phyloP scores from a whole-genome alignment of 148 eudicot genomes.

The Rhododendron ovatum region DNA sequence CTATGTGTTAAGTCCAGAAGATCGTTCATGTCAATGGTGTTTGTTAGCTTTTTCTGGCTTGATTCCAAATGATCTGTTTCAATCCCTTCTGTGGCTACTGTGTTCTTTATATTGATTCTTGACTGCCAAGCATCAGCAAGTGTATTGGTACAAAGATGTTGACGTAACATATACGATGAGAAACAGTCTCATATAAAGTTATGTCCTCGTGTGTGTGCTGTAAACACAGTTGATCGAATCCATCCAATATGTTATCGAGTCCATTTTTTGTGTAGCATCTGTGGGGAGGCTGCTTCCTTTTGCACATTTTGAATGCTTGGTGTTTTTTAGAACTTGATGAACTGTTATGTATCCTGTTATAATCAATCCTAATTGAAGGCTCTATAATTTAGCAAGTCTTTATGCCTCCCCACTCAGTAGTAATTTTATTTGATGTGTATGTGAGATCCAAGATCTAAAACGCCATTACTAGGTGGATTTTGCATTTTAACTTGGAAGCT shows the following conservation, averaged over 20 bases:
- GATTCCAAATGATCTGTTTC: background rate
- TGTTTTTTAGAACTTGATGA: background rate
- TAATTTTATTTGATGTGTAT: background rate
- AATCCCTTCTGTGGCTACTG: background rate
- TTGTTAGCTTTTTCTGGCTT: background rate
- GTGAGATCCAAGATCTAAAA: background rate
- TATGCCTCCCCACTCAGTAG: background rate
- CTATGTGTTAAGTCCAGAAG: background rate
- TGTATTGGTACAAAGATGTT: background rate
- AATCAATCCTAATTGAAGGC: background rate
- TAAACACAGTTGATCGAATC: background rate
- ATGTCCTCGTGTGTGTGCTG: background rate
- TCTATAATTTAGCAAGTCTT: background rate
- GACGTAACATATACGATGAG: background rate
- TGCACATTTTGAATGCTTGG: background rate
- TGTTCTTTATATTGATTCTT: background rate
- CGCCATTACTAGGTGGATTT: background rate
- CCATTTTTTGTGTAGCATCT: background rate
- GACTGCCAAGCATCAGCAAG: background rate
- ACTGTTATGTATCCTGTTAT: background rate
- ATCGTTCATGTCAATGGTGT: background rate
- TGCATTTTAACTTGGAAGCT: background rate
- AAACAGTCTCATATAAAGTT: background rate
- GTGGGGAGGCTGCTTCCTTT: background rate
- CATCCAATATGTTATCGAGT: background rate